These are phyloP conservation scores for Diversispora eburnea DNA, from an alignment of 192 early-diverging fungal genomes.

Conservation along the genomic window DNA sequence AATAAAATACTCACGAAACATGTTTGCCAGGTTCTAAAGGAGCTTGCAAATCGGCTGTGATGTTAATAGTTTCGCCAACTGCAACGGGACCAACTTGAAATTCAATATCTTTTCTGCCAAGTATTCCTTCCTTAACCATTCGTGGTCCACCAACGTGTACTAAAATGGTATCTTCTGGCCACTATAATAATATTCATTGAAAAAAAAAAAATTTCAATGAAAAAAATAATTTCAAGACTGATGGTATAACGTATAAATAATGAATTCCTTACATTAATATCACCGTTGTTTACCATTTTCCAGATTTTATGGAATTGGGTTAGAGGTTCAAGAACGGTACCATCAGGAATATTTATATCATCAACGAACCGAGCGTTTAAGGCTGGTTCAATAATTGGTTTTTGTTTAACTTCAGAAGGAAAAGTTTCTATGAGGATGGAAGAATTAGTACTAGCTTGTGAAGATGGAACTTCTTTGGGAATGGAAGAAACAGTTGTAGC, in stretches of 20 bases:
- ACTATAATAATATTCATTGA: conserved; percentile 38
- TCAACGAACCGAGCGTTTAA: conserved; percentile 52
- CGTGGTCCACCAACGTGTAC: conserved; percentile 54
- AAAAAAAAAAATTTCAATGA: background rate
- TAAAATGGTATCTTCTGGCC: conserved; percentile 58
- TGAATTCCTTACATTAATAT: background rate
- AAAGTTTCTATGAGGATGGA: background rate
- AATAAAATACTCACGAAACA: conserved; percentile 35
- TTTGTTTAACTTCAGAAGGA: background rate
- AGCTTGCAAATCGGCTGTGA: conserved; percentile 64
- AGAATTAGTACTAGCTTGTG: background rate
- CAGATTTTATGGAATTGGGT: conserved; percentile 68
- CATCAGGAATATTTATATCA: conserved; percentile 65
- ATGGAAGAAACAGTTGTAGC: conserved; percentile 4
- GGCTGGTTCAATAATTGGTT: background rate
- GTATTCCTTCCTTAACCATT: conserved; percentile 36
- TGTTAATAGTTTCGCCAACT: conserved; percentile 50
- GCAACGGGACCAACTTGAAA: conserved; percentile 47
- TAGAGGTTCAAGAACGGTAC: conserved; percentile 49
- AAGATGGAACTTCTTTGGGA: background rate
- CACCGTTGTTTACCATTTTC: conserved; percentile 62
- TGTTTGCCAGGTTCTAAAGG: conserved; percentile 56
- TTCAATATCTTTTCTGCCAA: conserved; percentile 9
- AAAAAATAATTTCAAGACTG: background rate
- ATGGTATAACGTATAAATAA: background rate